Percentiles rank a stretch among this genome's conserved stretches.
These are phyloP conservation scores for Eimeria falciformis DNA, from an alignment of 169 alveolate species.

Conservation along the genomic window DNA sequence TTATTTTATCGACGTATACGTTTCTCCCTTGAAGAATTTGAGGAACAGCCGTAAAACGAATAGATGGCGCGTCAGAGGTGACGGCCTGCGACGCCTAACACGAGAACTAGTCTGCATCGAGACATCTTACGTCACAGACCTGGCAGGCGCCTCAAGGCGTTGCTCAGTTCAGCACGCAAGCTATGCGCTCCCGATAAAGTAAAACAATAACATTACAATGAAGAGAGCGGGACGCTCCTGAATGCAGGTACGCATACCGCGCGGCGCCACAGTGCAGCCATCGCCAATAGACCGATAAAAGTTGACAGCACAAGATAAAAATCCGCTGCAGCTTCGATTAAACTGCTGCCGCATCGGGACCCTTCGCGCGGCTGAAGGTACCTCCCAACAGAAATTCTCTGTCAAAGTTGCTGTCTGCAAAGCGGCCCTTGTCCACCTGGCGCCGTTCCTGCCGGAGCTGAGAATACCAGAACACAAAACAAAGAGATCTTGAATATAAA, in stretches of 20 bases:
- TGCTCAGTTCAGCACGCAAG: constrained; percentile 18
- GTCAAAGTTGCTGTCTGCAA: constrained; percentile 73
- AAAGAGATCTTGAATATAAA: too few species aligned
- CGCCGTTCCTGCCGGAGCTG: constrained; percentile 79
- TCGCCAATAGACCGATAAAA: constrained; percentile 12
- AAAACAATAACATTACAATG: constrained; percentile 10
- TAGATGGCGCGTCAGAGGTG: constrained; percentile 20
- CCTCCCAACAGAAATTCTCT: constrained; percentile 73
- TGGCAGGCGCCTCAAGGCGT: constrained; percentile 60
- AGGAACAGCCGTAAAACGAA: constrained; percentile 19
- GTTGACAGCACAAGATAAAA: background rate
- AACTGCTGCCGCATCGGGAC: constrained; percentile 68
- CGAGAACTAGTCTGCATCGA: background rate
- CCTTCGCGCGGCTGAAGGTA: constrained; percentile 76
- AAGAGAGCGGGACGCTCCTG: background rate
- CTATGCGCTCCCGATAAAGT: background rate
- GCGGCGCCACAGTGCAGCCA: constrained; percentile 22
- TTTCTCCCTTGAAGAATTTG: background rate
- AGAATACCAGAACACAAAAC: background rate
- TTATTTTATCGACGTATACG: too few species aligned
- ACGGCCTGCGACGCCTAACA: background rate
- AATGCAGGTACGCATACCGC: background rate
- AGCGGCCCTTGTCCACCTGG: constrained; percentile 77
- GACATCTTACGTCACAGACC: too few species aligned
- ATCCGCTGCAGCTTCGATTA: background rate